These are phyloP conservation scores for Crithidia brevicula DNA, from an alignment of 208 protist species.

Conservation along the genomic window DNA sequence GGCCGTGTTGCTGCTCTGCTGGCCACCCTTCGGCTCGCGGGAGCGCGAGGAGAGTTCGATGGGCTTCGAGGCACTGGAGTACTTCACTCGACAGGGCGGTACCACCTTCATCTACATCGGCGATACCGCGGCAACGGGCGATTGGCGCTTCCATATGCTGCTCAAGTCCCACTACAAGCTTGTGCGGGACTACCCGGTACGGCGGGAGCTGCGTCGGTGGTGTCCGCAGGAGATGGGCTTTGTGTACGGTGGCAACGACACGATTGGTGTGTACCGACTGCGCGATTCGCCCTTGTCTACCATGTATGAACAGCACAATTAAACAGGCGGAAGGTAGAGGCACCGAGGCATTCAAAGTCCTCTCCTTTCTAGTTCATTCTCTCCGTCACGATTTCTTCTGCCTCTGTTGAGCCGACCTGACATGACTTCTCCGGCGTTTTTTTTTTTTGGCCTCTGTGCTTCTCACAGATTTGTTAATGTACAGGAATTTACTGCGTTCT, in stretches of 20 bases:
- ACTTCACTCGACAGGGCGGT: constrained; percentile 80
- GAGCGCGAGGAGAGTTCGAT: constrained; percentile 91
- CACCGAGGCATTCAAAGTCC: too few species aligned
- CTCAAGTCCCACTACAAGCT: constrained; percentile 86
- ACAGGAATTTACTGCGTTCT: too few species aligned
- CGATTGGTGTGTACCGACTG: constrained; percentile 86
- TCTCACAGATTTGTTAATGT: too few species aligned
- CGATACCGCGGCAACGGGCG: constrained; percentile 83
- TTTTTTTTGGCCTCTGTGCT: too few species aligned
- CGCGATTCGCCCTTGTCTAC: constrained; percentile 45
- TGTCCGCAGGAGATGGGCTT: constrained; percentile 89
- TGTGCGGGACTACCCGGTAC: constrained; percentile 80
- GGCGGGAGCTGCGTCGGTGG: constrained; percentile 87
- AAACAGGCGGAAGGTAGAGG: too few species aligned
- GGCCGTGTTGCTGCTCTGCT: constrained; percentile 82
- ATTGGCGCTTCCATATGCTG: constrained; percentile 90
- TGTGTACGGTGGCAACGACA: constrained; percentile 90
- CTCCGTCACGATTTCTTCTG: neutral
- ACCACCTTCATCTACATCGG: constrained; percentile 87
- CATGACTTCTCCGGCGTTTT: too few species aligned
- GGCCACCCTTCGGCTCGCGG: constrained; percentile 89
- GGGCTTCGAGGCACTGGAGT: constrained; percentile 90
- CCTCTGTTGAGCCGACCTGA: neutral
- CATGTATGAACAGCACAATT: too few species aligned
- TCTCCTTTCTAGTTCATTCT: too few species aligned